These are phyloP conservation scores for Boletus subparvulus DNA, from an alignment of 768 basidiomycete genomes.

Conservation along the genomic window DNA sequence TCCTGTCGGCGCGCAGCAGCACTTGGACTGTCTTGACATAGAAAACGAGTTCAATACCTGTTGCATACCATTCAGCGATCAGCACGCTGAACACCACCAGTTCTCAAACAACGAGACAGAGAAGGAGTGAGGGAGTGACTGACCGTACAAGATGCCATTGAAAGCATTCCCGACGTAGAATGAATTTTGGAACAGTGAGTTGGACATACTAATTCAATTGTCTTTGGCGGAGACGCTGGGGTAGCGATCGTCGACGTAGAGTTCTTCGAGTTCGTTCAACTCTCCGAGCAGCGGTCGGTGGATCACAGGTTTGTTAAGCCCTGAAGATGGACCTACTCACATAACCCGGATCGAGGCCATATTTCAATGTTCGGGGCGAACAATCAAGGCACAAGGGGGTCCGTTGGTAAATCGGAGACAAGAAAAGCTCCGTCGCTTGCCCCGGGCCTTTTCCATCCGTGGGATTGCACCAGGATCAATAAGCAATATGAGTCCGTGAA, in stretches of 20 bases:
- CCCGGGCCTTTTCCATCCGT: no score
- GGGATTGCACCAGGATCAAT: no score
- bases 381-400: background rate
- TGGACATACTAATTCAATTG: background rate
- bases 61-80: background rate
- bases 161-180: constrained; percentile 11
- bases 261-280: background rate
- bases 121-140: background rate
- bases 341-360: background rate
- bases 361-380: background rate
- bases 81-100: background rate
- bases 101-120: background rate
- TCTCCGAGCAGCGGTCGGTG: background rate
- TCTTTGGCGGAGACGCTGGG: background rate
- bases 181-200: constrained; percentile 12
- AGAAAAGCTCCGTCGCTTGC: no score
- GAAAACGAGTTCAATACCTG: constrained; percentile 6
- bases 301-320: background rate
- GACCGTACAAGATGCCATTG: constrained; percentile 11
- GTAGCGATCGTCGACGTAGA: background rate
- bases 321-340: background rate
- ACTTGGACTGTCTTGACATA: constrained; percentile 6
- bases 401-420: no score
- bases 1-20: background rate
- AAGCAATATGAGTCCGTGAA: no score